phyloP scores from a whole-genome alignment of 495 filamentous ascomycete species.

The Penicillium riverlandense region DNA sequence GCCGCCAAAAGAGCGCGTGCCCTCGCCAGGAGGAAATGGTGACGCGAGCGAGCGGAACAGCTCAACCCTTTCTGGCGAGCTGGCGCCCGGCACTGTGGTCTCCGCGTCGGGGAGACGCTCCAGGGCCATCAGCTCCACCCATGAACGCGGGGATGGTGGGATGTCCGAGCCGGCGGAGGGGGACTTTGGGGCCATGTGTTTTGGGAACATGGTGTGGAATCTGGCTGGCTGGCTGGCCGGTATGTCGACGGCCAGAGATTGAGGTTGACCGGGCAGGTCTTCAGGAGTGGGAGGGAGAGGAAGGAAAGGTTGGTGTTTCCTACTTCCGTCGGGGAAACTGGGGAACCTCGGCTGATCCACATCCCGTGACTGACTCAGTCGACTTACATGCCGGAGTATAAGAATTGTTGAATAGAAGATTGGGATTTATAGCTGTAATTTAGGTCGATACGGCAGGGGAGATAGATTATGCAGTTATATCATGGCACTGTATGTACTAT shows the following conservation, averaged over 20 bases:
- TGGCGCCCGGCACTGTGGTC: not conserved
- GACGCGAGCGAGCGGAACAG: slow-evolving; percentile 24
- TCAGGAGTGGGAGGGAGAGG: not conserved
- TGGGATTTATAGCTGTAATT: too few relatives aligned
- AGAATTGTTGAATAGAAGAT: too few relatives aligned
- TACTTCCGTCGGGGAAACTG: not conserved
- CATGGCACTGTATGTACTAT: too few relatives aligned
- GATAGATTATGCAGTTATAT: too few relatives aligned
- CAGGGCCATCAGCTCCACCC: slow-evolving; percentile 28
- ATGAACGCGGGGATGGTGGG: slow-evolving; percentile 13
- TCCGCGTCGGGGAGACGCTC: slow-evolving; percentile 13
- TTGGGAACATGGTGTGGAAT: slow-evolving; percentile 5
- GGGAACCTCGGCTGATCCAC: slow-evolving; percentile 9
- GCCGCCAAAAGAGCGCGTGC: slow-evolving; percentile 47
- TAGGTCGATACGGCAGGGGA: too few relatives aligned
- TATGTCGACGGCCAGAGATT: too few relatives aligned
- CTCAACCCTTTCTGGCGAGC: slow-evolving; percentile 22
- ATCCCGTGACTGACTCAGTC: not conserved
- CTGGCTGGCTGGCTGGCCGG: too few relatives aligned
- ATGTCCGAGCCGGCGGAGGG: slow-evolving; percentile 1
- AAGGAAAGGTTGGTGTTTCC: not conserved
- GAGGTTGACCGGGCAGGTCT: too few relatives aligned
- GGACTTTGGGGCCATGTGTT: slow-evolving; percentile 1
- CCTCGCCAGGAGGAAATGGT: slow-evolving; percentile 24
- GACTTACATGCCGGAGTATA: too few relatives aligned